A percentile compares a stretch with the other conserved stretches of the same genome.
phyloP scores from a whole-genome alignment of 1,139 yeast species.

The Suhomyces chickasaworum region DNA sequence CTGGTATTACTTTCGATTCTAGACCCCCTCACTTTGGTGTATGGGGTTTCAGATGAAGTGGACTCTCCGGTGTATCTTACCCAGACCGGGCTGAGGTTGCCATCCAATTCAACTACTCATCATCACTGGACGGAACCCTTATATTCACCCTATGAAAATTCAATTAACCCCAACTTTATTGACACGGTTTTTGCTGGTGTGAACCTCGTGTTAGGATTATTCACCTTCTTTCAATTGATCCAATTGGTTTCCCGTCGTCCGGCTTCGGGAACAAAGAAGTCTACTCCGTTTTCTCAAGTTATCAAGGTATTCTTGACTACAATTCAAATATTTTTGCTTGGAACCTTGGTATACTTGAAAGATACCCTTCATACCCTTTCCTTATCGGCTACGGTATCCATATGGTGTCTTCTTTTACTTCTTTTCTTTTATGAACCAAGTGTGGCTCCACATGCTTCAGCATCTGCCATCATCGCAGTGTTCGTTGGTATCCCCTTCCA shows the following conservation, averaged over 20 bases:
- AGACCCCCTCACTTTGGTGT: constrained; percentile 7
- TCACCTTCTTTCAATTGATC: constrained; percentile 18
- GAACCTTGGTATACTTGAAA: not conserved
- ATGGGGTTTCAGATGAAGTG: not conserved
- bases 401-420: constrained; percentile 9
- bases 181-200: constrained; percentile 8
- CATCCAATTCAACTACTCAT: too few species aligned
- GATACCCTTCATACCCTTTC: not conserved
- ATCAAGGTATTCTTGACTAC: constrained; percentile 11
- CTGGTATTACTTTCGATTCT: constrained; percentile 7
- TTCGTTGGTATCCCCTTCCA: constrained; percentile 8
- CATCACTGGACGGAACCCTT: constrained; percentile 19
- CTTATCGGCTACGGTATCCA: not conserved
- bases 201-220: constrained; percentile 14
- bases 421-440: constrained; percentile 14
- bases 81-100: too few species aligned
- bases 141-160: constrained; percentile 18
- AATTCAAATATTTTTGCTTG: constrained; percentile 8
- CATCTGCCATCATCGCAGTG: constrained; percentile 19
- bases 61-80: too few species aligned
- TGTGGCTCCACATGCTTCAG: constrained; percentile 12
- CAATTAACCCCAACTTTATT: constrained; percentile 21
- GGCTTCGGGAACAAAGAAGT: constrained; percentile 5
- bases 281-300: constrained; percentile 18
- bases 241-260: constrained; percentile 3